These are phyloP conservation scores for Cicer arietinum DNA, from an alignment of 306 rosid species.

Conservation along the genomic window DNA sequence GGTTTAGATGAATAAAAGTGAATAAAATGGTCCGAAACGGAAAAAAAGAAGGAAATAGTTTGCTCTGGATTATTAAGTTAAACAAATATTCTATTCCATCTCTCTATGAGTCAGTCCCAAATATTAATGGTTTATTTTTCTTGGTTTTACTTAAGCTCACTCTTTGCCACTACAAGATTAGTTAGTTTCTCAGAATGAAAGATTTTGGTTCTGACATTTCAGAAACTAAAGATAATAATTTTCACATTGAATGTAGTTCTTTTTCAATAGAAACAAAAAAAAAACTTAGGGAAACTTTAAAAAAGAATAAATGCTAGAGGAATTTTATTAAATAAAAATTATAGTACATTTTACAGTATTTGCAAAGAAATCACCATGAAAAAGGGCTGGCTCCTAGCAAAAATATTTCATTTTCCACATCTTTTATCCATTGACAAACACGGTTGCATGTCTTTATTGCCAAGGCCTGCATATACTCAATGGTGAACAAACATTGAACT, in stretches of 20 bases:
- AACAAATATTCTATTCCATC: no score
- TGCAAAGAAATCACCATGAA: constrained; percentile 77
- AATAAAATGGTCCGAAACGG: no score
- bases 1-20: no score
- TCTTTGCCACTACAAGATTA: no score
- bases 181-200: background rate
- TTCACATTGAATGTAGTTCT: background rate
- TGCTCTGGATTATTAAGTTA: no score
- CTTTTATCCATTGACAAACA: constrained; percentile 98
- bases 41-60: no score
- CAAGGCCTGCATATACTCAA: constrained; percentile 70
- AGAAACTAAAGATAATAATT: constrained; percentile 12
- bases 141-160: no score
- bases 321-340: constrained; percentile 49
- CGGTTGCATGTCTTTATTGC: constrained; percentile 94
- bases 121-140: no score
- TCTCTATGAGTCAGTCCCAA: no score
- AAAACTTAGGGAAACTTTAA: background rate
- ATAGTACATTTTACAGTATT: constrained; percentile 64
- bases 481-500: constrained; percentile 36
- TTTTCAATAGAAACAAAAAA: background rate
- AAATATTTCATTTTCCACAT: constrained; percentile 92
- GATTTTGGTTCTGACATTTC: constrained; percentile 5
- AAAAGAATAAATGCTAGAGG: constrained; percentile 26
- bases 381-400: constrained; percentile 99